phyloP scores from a whole-genome alignment of 805 yeast genomes.

The Yamadazyma laniorum region DNA sequence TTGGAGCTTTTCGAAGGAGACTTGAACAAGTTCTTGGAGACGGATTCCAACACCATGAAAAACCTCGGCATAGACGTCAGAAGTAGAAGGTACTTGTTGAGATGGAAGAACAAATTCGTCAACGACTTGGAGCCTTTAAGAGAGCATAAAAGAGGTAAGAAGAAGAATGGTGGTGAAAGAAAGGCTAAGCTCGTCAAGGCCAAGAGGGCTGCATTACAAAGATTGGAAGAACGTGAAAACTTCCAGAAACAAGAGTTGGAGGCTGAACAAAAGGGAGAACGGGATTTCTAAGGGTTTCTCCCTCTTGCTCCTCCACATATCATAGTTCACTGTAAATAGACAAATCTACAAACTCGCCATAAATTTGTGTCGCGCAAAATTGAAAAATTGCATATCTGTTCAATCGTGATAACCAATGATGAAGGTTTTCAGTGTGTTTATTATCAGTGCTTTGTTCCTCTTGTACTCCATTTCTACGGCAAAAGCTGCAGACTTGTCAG shows the following conservation, averaged over 20 bases:
- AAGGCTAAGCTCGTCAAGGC: conserved; percentile 52
- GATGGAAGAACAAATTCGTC: conserved; percentile 68
- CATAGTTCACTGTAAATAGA: conserved; percentile 2
- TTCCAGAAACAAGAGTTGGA: conserved; percentile 37
- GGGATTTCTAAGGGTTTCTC: conserved; percentile 37
- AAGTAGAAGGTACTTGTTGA: conserved; percentile 68
- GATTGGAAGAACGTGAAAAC: conserved; percentile 51
- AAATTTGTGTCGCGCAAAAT: too few species aligned
- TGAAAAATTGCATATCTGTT: too few species aligned
- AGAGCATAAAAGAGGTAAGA: conserved; percentile 65
- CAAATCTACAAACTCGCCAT: neutral
- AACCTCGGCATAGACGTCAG: conserved; percentile 73
- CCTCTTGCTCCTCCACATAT: too few species aligned
- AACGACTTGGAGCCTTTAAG: conserved; percentile 52
- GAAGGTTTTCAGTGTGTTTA: conserved; percentile 15
- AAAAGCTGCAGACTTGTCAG: conserved; percentile 18
- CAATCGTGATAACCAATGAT: too few species aligned
- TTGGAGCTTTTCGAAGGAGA: conserved; percentile 60
- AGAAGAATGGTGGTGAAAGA: conserved; percentile 84
- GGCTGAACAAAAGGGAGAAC: conserved; percentile 43
- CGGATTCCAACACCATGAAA: conserved; percentile 58
- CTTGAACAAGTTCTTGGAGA: conserved; percentile 58
- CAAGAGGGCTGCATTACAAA: conserved; percentile 59
- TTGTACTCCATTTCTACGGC: conserved; percentile 10
- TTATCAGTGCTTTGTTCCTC: conserved; percentile 10